A percentile compares a stretch with the other conserved stretches of the same genome.
Evolutionary conservation across 768 basidiomycete species (phyloP).

Genomic region (Wakefieldia striispora): DNA sequence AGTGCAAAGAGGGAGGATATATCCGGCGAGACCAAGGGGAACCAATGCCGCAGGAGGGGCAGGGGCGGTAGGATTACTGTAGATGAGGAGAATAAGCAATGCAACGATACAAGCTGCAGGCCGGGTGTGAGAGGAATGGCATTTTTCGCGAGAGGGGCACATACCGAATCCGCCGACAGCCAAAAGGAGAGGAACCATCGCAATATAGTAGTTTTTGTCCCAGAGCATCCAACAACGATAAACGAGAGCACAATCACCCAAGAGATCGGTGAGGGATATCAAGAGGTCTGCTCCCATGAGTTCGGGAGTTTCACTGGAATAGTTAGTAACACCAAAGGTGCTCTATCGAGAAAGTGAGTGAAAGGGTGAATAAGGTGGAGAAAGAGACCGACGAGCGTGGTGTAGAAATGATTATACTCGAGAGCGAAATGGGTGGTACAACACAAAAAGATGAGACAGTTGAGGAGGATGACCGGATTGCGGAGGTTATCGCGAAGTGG

Average conservation of each 20-base stretch:
- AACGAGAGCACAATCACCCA: constrained; percentile 35
- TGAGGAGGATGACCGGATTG: constrained; percentile 29
- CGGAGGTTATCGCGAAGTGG: constrained; percentile 8
- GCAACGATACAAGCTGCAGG: constrained; percentile 30
- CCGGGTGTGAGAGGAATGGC: not conserved
- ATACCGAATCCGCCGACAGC: constrained; percentile 35
- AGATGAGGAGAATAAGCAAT: constrained; percentile 29
- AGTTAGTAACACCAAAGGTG: constrained; percentile 26
- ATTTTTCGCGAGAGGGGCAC: constrained; percentile 1
- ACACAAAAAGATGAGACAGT: constrained; percentile 30
- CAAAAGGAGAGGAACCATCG: constrained; percentile 34
- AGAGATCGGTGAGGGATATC: constrained; percentile 36
- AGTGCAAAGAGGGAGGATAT: constrained; percentile 38
- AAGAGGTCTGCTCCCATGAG: constrained; percentile 36
- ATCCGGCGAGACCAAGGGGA: constrained; percentile 37
- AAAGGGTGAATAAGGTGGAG: not conserved
- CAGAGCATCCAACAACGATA: constrained; percentile 46
- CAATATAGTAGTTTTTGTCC: constrained; percentile 32
- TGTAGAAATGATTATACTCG: constrained; percentile 37
- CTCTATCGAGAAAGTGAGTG: constrained; percentile 12
- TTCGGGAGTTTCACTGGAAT: constrained; percentile 28
- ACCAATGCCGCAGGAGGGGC: constrained; percentile 34
- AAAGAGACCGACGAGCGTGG: constrained; percentile 28
- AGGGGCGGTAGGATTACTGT: constrained; percentile 28
- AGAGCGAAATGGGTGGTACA: constrained; percentile 34